Base-by-base conservation (phyloP, 2,329 filamentous ascomycete species). In the Aspergillus quadrilineatus region DNA sequence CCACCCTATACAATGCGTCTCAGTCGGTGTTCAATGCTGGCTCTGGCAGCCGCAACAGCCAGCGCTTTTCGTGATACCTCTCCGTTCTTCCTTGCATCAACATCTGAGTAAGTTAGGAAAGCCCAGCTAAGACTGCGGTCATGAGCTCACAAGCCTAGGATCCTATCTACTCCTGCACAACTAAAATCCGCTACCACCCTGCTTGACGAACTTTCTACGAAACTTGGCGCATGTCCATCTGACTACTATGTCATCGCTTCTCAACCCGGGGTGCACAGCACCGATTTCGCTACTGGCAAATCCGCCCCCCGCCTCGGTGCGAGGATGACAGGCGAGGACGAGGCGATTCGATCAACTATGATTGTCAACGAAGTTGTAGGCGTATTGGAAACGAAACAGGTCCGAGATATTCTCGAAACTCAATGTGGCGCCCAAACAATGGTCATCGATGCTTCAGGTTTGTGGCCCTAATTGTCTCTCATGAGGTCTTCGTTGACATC, bases 81-180 rank as follows among this genome's bases (percentile, higher is more conserved):
- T 53, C 93, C 94, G 15, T 94, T 96, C 75, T 83, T 96, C 71
- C 78, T 97, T 63, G 88, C 95, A 73, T 97, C 93, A 32, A 93
- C 88, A 45, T 83, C 88, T 60, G 80, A 87, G 92, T 96, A 87
- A 68, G 87, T 64, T 61, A 41, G 26, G 43, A 22, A 22, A 1
- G 22, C 22, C 50, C 43, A 50, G 55, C 59, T 46, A 51, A 43
- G 45, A 39, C 55, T 52, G 39, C 42, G 39, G 26, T 39, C 37
- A 67, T 28, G 26, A 62, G 64, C 65, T 69, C 71, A 72, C 59
- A 48, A 57, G 55, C 53, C 57, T 63, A 78, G 75, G 58, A 64
- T 76, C 57, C 66, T 77, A 54, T 66, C 70, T 51, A 69, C 71
- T 48, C 74, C 76, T 53, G 68, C 72, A 41, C 69, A 73, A 59